Evolutionary conservation across 1,284 basidiomycete genomes (phyloP).

Genomic region (Marasmius fiardii): DNA sequence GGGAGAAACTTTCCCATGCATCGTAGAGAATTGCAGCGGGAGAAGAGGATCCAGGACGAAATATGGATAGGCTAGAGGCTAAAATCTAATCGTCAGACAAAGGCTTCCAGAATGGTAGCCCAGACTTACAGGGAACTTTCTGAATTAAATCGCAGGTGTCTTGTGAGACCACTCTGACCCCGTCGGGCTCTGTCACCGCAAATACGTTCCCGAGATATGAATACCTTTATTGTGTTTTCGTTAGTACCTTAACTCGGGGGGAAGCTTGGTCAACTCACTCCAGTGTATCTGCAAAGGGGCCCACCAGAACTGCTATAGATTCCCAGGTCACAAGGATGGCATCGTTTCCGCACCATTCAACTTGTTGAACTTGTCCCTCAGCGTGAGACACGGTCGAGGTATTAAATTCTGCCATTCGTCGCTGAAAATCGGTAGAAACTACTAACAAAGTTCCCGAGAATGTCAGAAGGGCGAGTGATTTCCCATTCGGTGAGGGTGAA

Average conservation of each 20-base stretch:
- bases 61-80: constrained; percentile 80
- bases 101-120: background rate
- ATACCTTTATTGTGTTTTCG: constrained; percentile 48
- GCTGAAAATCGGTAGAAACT: constrained; percentile 89
- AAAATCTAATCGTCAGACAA: background rate
- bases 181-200: constrained; percentile 84
- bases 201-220: constrained; percentile 76
- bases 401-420: constrained; percentile 86
- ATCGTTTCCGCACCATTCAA: constrained; percentile 97
- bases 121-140: constrained; percentile 77
- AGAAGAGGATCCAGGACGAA: constrained; percentile 89
- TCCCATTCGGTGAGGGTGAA: constrained; percentile 89
- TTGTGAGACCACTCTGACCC: constrained; percentile 78
- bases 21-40: constrained; percentile 91
- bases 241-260: background rate
- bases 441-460: constrained; percentile 80
- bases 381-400: constrained; percentile 47
- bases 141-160: constrained; percentile 88
- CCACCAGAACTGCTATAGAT: constrained; percentile 79
- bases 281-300: constrained; percentile 88
- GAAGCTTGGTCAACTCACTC: constrained; percentile 49
- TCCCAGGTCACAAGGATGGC: constrained; percentile 89
- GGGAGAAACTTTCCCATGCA: constrained; percentile 86
- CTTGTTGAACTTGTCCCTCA: constrained; percentile 58
- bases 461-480: constrained; percentile 85